Percentiles rank a stretch among this genome's conserved stretches.
Evolutionary conservation across 2,329 filamentous ascomycete genomes (phyloP).

Genomic region (Elsinoe arachidis): DNA sequence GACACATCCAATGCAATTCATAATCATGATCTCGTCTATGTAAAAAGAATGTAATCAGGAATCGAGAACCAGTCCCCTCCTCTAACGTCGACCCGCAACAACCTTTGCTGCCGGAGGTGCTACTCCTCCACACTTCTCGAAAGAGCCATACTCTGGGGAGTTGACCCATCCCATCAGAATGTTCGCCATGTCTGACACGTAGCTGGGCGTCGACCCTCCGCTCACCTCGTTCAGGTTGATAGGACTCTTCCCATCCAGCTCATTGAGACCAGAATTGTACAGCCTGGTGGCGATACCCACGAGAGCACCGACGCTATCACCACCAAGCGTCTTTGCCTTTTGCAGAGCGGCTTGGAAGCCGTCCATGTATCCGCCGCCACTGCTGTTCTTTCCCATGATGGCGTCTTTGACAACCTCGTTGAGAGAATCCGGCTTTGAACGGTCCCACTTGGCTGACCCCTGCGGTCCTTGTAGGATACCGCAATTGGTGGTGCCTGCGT

Average conservation of each 20-base stretch:
- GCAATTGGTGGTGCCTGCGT: constrained; percentile 2
- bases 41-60: not conserved
- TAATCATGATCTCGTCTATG: not conserved
- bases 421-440: not conserved
- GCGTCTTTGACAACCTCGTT: constrained; percentile 1
- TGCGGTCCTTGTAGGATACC: constrained; percentile 3
- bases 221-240: not conserved
- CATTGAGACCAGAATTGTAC: constrained; percentile 5
- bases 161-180: constrained; percentile 8
- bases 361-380: constrained; percentile 2
- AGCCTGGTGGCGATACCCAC: constrained; percentile 5
- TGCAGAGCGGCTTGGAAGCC: constrained; percentile 1
- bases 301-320: not conserved
- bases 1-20: not conserved
- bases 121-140: not conserved
- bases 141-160: not conserved
- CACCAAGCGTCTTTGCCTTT: not conserved
- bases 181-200: constrained; percentile 9
- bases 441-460: not conserved
- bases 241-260: not conserved
- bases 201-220: not conserved
- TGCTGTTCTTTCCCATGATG: constrained; percentile 3
- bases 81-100: constrained; percentile 1
- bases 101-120: not conserved
- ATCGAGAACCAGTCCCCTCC: not conserved